Evolutionary conservation across 768 basidiomycete species (phyloP).

Genomic region (Podaxis carcinomalis): DNA sequence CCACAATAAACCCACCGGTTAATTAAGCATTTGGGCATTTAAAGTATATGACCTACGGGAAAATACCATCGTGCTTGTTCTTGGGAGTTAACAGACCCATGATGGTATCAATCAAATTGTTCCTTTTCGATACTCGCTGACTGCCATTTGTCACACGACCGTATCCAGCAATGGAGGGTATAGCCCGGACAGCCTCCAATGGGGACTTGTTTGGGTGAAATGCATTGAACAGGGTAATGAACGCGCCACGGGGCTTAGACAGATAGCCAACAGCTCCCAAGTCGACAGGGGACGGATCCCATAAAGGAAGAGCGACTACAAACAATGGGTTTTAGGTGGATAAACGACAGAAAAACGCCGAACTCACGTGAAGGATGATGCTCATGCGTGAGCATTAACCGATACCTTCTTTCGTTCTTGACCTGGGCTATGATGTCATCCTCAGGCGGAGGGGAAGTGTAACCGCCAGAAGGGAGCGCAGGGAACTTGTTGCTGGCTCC

Average conservation of each 20-base stretch:
- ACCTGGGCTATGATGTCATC: slow-evolving; percentile 36
- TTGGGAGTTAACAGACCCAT: slow-evolving; percentile 6
- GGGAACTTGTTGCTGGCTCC: slow-evolving; percentile 14
- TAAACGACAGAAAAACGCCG: slow-evolving; percentile 3
- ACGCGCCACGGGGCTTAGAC: slow-evolving; percentile 59
- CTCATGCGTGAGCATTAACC: slow-evolving; percentile 59
- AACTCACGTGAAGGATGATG: slow-evolving; percentile 65
- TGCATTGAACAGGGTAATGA: slow-evolving; percentile 71
- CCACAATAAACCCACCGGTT: neutral
- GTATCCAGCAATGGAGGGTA: slow-evolving; percentile 15
- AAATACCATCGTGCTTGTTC: slow-evolving; percentile 1
- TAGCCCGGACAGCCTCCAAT: slow-evolving; percentile 6
- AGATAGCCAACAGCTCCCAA: slow-evolving; percentile 78
- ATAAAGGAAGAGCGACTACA: slow-evolving; percentile 62
- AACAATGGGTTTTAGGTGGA: neutral
- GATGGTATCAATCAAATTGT: slow-evolving; percentile 10
- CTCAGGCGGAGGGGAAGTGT: slow-evolving; percentile 30
- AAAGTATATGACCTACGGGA: neutral
- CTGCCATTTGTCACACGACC: slow-evolving; percentile 10
- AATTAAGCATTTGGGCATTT: neutral
- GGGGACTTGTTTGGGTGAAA: slow-evolving; percentile 41
- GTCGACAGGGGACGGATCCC: slow-evolving; percentile 58
- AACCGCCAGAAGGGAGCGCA: slow-evolving; percentile 23
- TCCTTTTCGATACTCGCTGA: slow-evolving; percentile 5
- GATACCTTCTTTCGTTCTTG: slow-evolving; percentile 63